These are phyloP conservation scores for Phytopythium mirpurense DNA, from an alignment of 352 stramenopile species.

Conservation along the genomic window DNA sequence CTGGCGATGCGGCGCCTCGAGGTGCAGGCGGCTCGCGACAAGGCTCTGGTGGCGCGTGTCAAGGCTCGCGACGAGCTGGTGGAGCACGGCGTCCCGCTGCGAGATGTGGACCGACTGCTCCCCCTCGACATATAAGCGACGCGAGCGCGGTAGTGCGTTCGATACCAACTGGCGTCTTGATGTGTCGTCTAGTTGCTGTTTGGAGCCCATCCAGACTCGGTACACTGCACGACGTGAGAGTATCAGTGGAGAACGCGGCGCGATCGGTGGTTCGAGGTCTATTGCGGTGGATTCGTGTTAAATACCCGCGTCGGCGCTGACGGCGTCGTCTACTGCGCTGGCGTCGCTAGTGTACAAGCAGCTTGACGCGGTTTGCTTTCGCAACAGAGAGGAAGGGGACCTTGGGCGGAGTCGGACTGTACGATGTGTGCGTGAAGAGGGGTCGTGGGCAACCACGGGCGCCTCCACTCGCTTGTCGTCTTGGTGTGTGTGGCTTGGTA, in stretches of 20 bases:
- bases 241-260: no score
- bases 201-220: no score
- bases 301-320: conserved; percentile 3
- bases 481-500: neutral
- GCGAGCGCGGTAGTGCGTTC: no score
- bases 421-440: neutral
- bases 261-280: no score
- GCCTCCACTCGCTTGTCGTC: neutral
- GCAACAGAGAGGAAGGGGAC: neutral
- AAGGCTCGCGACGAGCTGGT: conserved; percentile 23
- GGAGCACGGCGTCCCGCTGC: conserved; percentile 18
- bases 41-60: conserved; percentile 20
- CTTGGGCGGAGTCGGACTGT: neutral
- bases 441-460: neutral
- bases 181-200: no score
- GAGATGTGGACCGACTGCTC: conserved; percentile 24
- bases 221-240: neutral
- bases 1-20: conserved; percentile 22
- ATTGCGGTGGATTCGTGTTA: conserved; percentile 1
- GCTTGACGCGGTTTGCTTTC: conserved; percentile 1
- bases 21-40: conserved; percentile 26
- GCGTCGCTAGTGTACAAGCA: conserved; percentile 3
- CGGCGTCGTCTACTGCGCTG: conserved; percentile 4
- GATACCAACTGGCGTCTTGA: no score
- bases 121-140: conserved; percentile 14